Conservation (phyloP, 2,329 filamentous ascomycete genomes). For the Aspergillus tamarii region DNA sequence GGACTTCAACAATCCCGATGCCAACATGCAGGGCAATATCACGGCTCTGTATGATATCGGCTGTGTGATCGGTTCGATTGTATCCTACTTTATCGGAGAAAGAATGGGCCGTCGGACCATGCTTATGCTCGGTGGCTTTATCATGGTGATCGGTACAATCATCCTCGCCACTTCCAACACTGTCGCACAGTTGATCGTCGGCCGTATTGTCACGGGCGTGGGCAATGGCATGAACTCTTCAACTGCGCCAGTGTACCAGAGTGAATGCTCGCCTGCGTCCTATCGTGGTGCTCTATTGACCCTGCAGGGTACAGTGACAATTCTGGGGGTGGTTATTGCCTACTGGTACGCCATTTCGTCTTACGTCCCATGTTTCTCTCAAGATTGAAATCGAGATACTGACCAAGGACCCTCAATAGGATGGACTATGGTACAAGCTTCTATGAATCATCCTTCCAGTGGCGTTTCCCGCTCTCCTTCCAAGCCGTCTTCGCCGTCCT, state of each 20-base stretch:
- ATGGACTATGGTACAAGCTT: conserved; percentile 49
- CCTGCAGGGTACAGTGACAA: conserved; percentile 31
- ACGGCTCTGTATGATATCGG: conserved; percentile 36
- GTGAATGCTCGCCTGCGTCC: conserved; percentile 31
- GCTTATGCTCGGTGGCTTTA: conserved; percentile 45
- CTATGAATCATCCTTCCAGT: conserved; percentile 36
- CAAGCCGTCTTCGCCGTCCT: conserved; percentile 32
- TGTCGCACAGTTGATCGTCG: conserved; percentile 51
- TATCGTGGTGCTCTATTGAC: conserved; percentile 30
- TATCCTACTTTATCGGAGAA: conserved; percentile 45
- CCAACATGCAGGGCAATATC: conserved; percentile 44
- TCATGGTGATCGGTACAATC: conserved; percentile 37
- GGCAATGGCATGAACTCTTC: conserved; percentile 31
- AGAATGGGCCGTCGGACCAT: conserved; percentile 47
- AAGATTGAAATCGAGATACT: neutral
- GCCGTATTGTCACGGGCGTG: conserved; percentile 52
- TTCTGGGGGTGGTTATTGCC: conserved; percentile 25
- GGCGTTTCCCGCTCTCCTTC: conserved; percentile 35
- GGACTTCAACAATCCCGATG: conserved; percentile 44
- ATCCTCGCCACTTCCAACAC: conserved; percentile 43
- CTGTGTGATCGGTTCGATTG: conserved; percentile 36
- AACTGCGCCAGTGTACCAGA: conserved; percentile 34
- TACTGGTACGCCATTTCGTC: conserved; percentile 27
- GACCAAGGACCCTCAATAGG: conserved; percentile 18
- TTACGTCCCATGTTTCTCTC: neutral